Evolutionary conservation across 257 asterid genomes (phyloP).

Genomic region (Haberlea rhodopensis): DNA sequence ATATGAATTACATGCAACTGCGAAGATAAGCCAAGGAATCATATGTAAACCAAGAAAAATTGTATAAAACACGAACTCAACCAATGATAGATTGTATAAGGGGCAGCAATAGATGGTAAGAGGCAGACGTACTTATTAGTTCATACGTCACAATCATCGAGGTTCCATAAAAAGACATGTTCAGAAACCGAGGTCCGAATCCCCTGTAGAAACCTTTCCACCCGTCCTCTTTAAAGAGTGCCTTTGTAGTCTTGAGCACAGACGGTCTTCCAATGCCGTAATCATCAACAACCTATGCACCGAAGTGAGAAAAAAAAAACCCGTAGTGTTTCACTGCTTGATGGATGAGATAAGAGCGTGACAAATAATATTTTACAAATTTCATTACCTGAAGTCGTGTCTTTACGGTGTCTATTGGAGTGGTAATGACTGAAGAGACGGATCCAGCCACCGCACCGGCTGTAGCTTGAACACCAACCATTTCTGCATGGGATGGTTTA

Average conservation of each 20-base stretch:
- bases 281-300: slow-evolving; percentile 74
- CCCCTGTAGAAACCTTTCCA: slow-evolving; percentile 95
- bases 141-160: slow-evolving; percentile 94
- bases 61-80: background rate
- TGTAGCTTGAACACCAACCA: slow-evolving; percentile 78
- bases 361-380: background rate
- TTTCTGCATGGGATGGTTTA: slow-evolving; percentile 70
- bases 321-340: background rate
- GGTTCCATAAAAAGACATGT: slow-evolving; percentile 88
- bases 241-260: slow-evolving; percentile 63
- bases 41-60: background rate
- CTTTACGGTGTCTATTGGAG: slow-evolving; percentile 84
- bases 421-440: slow-evolving; percentile 72
- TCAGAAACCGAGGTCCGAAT: slow-evolving; percentile 84
- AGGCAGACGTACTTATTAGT: slow-evolving; percentile 60
- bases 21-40: background rate
- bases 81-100: background rate
- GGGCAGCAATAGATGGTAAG: background rate
- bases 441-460: slow-evolving; percentile 92
- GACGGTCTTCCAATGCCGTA: slow-evolving; percentile 88
- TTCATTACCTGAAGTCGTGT: slow-evolving; percentile 87
- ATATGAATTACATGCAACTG: background rate
- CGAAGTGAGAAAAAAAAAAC: slow-evolving; percentile 16
- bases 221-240: slow-evolving; percentile 77
- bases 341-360: background rate